Conservation (phyloP, 75 land plant species). For the Sequoia sempervirens region DNA sequence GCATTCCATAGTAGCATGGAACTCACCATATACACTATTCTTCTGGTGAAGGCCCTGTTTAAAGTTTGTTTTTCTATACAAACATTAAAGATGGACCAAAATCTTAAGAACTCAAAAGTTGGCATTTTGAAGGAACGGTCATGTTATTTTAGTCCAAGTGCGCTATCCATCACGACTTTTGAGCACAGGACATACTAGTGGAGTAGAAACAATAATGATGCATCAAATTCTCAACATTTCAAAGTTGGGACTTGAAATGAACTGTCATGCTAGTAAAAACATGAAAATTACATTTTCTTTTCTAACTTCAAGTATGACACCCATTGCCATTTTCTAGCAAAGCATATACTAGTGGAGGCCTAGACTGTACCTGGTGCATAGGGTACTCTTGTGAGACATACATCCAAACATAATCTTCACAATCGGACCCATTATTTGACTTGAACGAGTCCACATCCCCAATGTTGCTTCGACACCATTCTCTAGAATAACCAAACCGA, state of each 20-base stretch:
- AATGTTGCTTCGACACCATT: background rate
- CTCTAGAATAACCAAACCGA: constrained; percentile 21
- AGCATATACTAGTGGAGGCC: background rate
- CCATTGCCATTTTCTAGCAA: background rate
- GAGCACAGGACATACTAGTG: no score
- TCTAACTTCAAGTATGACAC: background rate
- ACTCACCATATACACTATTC: background rate
- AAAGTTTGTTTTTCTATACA: background rate
- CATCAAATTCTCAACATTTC: background rate
- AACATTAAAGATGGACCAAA: no score
- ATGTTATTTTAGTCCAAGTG: no score
- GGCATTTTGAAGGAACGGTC: background rate
- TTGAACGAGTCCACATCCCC: background rate
- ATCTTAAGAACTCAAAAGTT: no score
- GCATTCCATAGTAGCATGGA: background rate
- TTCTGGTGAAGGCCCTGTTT: background rate
- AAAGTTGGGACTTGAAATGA: background rate
- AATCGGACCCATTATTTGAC: background rate
- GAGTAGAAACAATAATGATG: background rate
- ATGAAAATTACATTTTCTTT: background rate
- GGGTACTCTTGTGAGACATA: constrained; percentile 36
- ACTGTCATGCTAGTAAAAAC: background rate
- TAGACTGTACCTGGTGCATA: constrained; percentile 32
- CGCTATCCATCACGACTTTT: no score
- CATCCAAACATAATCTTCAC: constrained; percentile 31